These are phyloP conservation scores for Microbotryum silenes-acaulis DNA, from an alignment of 1,284 basidiomycete species.

Conservation along the genomic window DNA sequence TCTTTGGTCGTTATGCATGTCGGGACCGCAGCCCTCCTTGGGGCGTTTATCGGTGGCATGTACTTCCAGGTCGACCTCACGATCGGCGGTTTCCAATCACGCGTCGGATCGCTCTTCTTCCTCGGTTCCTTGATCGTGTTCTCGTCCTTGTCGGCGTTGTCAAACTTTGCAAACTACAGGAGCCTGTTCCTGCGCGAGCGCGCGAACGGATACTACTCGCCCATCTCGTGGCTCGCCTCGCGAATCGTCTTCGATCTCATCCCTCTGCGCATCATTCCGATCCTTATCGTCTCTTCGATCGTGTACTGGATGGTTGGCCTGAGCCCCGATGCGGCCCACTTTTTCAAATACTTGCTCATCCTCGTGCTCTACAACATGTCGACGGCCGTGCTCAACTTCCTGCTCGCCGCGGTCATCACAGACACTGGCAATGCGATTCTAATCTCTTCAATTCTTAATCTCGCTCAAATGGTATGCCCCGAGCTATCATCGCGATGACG, in stretches of 20 bases:
- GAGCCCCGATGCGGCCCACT: conserved; percentile 56
- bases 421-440: conserved; percentile 85
- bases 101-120: conserved; percentile 86
- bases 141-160: conserved; percentile 74
- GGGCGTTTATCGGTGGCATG: conserved; percentile 62
- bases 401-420: conserved; percentile 66
- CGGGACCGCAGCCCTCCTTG: conserved; percentile 58
- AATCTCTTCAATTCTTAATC: conserved; percentile 44
- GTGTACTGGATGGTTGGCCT: conserved; percentile 78
- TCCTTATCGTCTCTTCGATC: conserved; percentile 54
- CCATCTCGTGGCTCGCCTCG: conserved; percentile 76
- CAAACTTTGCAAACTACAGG: conserved; percentile 71
- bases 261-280: conserved; percentile 72
- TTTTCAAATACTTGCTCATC: conserved; percentile 75
- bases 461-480: conserved; percentile 27
- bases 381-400: conserved; percentile 81
- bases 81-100: conserved; percentile 85
- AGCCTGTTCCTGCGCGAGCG: conserved; percentile 79
- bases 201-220: conserved; percentile 50
- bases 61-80: conserved; percentile 69
- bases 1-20: conserved; percentile 67
- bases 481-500: conserved; percentile 11
- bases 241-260: conserved; percentile 75
- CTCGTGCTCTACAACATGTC: conserved; percentile 65
- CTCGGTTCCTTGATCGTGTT: conserved; percentile 73